phyloP scores from a whole-genome alignment of 805 yeast species.

The Monosporozyma servazzii region DNA sequence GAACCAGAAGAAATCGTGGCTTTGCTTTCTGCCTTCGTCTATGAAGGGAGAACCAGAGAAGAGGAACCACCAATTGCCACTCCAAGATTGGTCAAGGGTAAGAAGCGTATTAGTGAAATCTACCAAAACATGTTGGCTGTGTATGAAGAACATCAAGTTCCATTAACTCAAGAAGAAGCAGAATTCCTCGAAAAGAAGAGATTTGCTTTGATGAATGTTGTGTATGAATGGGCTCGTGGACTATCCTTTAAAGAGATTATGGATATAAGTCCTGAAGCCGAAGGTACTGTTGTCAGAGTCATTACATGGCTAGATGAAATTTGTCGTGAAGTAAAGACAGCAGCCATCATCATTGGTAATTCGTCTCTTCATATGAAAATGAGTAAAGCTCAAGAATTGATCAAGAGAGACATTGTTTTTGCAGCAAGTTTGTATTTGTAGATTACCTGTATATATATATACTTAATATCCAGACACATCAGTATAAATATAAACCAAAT shows the following conservation, averaged over 20 bases:
- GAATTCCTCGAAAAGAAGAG: slow-evolving; percentile 75
- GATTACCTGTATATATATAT: neutral
- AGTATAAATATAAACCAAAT: no score
- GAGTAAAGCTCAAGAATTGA: slow-evolving; percentile 86
- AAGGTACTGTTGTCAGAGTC: slow-evolving; percentile 94
- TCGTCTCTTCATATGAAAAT: slow-evolving; percentile 81
- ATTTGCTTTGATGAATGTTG: slow-evolving; percentile 86
- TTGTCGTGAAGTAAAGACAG: slow-evolving; percentile 88
- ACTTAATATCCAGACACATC: no score
- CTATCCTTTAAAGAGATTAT: slow-evolving; percentile 84
- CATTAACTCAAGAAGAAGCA: slow-evolving; percentile 74
- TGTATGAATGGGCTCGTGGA: slow-evolving; percentile 98
- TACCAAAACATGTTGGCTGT: slow-evolving; percentile 53
- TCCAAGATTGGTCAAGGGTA: slow-evolving; percentile 72
- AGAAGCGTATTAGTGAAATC: slow-evolving; percentile 57
- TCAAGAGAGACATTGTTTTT: slow-evolving; percentile 93
- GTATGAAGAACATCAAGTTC: slow-evolving; percentile 58
- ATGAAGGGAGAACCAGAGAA: slow-evolving; percentile 64
- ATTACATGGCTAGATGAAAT: slow-evolving; percentile 90
- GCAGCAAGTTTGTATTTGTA: slow-evolving; percentile 88
- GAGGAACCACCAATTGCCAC: slow-evolving; percentile 56
- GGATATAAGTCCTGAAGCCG: slow-evolving; percentile 80
- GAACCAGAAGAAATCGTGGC: slow-evolving; percentile 98
- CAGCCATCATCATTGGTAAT: slow-evolving; percentile 91
- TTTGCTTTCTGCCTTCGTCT: slow-evolving; percentile 80